Conservation (phyloP, 257 asterid genomes). For the Solanum neorickii region DNA sequence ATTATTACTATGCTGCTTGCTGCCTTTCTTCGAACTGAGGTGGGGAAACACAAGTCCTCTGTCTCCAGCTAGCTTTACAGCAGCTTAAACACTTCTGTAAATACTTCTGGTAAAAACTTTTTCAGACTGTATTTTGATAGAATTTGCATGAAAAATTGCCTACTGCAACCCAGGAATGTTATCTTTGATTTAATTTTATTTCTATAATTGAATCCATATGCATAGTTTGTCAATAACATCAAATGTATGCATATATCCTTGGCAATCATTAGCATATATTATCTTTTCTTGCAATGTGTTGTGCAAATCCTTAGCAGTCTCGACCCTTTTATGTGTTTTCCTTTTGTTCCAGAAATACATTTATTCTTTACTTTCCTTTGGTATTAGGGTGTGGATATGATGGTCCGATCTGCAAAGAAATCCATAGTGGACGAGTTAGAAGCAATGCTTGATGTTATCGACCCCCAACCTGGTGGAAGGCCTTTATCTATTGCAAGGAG, state of each 20-base stretch:
- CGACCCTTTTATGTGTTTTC: background rate
- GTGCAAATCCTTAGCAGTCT: background rate
- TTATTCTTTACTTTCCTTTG: background rate
- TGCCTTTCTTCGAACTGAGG: background rate
- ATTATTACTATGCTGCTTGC: background rate
- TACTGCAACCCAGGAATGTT: background rate
- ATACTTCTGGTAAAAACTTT: background rate
- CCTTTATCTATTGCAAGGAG: conserved; percentile 39
- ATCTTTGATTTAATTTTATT: background rate
- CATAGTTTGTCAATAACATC: background rate
- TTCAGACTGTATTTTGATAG: background rate
- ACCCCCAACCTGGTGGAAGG: conserved; percentile 67
- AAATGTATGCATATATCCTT: background rate
- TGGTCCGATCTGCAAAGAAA: conserved; percentile 67
- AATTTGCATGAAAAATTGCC: background rate
- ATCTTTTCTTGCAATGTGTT: background rate
- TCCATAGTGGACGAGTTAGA: conserved; percentile 85
- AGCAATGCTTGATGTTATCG: conserved; percentile 91
- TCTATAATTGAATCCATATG: background rate
- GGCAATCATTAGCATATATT: background rate
- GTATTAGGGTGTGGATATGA: conserved; percentile 65
- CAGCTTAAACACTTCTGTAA: background rate
- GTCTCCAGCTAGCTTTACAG: background rate
- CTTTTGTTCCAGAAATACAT: background rate
- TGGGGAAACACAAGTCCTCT: background rate